phyloP scores from a whole-genome alignment of 2,329 filamentous ascomycete genomes.

The Colletotrichum eleusines region DNA sequence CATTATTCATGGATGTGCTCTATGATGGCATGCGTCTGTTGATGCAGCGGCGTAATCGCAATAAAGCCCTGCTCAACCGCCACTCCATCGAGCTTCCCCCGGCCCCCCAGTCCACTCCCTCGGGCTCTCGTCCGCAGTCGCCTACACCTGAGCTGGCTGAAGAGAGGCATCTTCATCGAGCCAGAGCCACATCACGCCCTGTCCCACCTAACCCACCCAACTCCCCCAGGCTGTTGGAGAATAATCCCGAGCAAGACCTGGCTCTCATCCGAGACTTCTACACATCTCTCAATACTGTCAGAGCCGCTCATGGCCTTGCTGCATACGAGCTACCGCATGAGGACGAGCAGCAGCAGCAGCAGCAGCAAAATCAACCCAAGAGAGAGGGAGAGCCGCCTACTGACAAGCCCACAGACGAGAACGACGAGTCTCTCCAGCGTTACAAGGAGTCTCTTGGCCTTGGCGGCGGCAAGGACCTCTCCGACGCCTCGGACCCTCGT shows the following conservation, averaged over 20 bases:
- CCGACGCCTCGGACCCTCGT: slow-evolving; percentile 83
- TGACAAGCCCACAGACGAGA: slow-evolving; percentile 60
- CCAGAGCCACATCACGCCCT: slow-evolving; percentile 28
- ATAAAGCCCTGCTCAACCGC: slow-evolving; percentile 21
- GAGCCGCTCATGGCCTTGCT: slow-evolving; percentile 22
- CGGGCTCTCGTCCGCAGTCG: slow-evolving; percentile 31
- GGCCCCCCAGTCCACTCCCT: slow-evolving; percentile 33
- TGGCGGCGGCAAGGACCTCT: slow-evolving; percentile 77
- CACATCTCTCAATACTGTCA: slow-evolving; percentile 16
- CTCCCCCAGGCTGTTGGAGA: slow-evolving; percentile 20
- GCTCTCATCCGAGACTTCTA: slow-evolving; percentile 35
- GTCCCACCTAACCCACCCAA: slow-evolving; percentile 39
- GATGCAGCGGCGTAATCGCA: slow-evolving; percentile 28
- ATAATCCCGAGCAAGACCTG: slow-evolving; percentile 13
- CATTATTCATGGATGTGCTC: slow-evolving; percentile 17
- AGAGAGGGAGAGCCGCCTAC: slow-evolving; percentile 16
- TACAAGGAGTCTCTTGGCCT: slow-evolving; percentile 98
- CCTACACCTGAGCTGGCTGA: slow-evolving; percentile 7
- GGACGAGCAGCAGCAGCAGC: not conserved
- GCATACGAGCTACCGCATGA: slow-evolving; percentile 5
- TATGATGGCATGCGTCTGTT: slow-evolving; percentile 34
- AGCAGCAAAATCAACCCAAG: not conserved
- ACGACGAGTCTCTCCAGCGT: slow-evolving; percentile 94
- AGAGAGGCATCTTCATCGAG: slow-evolving; percentile 31
- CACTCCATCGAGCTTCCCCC: slow-evolving; percentile 37